Conservation (phyloP, 805 yeast genomes). For the Yamadazyma sp. region DNA sequence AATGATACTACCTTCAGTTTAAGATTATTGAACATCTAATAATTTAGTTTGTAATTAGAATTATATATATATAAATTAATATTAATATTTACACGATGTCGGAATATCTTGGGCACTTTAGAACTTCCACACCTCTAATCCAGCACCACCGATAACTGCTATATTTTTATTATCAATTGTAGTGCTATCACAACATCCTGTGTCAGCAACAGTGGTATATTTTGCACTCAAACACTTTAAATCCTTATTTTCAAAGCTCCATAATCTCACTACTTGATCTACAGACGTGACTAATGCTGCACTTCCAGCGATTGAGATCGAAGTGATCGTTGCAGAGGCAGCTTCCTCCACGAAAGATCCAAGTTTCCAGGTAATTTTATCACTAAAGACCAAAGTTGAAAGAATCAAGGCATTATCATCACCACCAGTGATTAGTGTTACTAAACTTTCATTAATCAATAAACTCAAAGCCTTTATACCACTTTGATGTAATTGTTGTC, state of each 20-base stretch:
- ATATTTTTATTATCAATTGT: slow-evolving; percentile 24
- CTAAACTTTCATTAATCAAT: slow-evolving; percentile 4
- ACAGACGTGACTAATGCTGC: slow-evolving; percentile 62
- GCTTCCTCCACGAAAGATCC: slow-evolving; percentile 48
- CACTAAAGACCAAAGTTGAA: slow-evolving; percentile 16
- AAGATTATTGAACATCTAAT: slow-evolving; percentile 69
- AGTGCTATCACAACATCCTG: slow-evolving; percentile 63
- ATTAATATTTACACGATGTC: neutral
- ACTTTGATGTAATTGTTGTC: slow-evolving; percentile 73
- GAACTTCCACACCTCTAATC: slow-evolving; percentile 53
- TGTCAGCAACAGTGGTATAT: slow-evolving; percentile 87
- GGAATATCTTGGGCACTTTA: neutral
- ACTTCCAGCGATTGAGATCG: slow-evolving; percentile 40
- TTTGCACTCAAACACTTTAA: slow-evolving; percentile 31
- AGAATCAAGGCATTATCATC: slow-evolving; percentile 75
- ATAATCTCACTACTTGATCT: slow-evolving; percentile 72
- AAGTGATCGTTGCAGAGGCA: slow-evolving; percentile 85
- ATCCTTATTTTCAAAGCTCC: slow-evolving; percentile 43
- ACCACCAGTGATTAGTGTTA: slow-evolving; percentile 71
- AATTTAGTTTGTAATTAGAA: too few relatives aligned
- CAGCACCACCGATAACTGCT: slow-evolving; percentile 75
- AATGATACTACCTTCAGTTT: slow-evolving; percentile 77
- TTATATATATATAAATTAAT: too few relatives aligned
- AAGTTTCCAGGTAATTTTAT: slow-evolving; percentile 20
- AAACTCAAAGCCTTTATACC: slow-evolving; percentile 65